Base-by-base conservation (phyloP, 192 early-diverging fungal genomes). In the Powellomyces hirtus region DNA sequence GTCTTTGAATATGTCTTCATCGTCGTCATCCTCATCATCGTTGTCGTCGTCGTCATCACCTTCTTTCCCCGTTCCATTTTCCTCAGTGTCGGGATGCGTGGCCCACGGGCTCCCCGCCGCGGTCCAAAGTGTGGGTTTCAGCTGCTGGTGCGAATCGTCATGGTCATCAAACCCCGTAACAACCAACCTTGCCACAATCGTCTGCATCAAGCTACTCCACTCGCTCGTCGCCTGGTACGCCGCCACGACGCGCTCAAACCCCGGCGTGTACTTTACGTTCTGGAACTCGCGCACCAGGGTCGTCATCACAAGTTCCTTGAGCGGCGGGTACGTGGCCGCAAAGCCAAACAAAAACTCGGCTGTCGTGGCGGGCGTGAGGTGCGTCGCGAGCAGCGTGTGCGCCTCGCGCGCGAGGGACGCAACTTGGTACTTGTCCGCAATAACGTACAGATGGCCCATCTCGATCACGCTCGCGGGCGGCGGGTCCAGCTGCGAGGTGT, bases 341-440 rank as follows among this genome's bases (percentile, higher is more conserved):
- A 30, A 56, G 5, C 29, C 14, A 34, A 56, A 56, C 29, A 56
- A 34, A 29, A 56, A 56, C 53, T 56, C 4, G 20, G 53, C 53
- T 2, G 33, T 31, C 20, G 20, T 31, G 53, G 26, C 53, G 16
- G 53, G 16, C 31, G 16, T 14, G 20, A 56, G 18, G 5, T 27
- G 27, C 14, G 27, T 14, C 27, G 20, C 20, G 2, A 56, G 53
- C 53, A 33, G 18, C 53, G 24, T 16, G 31, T 56, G 53, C 53
- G 53, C 53, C 4, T 18, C 20, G 18, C 33, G 27, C 31, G 53
- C 18, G 20, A 56, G 53, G 27, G 18, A 16, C 16, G 18, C 27
- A 16, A 56, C 29, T 27, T 56, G 29, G 53, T 56, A 56, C 53
- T 56, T 56, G 26, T 56, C 53, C 14, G 20, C 60, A 42, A 62